Percentiles rank a stretch among this genome's conserved stretches.
Conservation (phyloP, 805 yeast genomes). For the Candida arabinofermentans region DNA sequence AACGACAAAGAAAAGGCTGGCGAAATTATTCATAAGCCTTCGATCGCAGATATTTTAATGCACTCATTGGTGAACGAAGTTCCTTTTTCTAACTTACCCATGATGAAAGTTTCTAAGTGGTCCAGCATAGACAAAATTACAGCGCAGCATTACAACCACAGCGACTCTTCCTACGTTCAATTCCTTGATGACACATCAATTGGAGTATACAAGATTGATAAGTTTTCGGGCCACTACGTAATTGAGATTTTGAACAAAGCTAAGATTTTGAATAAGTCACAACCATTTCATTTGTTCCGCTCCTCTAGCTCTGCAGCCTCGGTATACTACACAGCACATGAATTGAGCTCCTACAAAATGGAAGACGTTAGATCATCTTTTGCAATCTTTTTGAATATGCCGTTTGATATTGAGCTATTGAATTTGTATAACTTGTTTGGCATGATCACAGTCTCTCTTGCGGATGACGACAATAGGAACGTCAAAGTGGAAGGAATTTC, state of each 20-base stretch:
- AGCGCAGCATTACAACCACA: constrained; percentile 40
- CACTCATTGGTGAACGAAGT: constrained; percentile 85
- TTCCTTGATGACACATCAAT: constrained; percentile 23
- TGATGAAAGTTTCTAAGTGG: constrained; percentile 66
- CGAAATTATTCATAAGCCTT: constrained; percentile 40
- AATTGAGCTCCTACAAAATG: constrained; percentile 40
- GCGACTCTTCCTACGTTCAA: constrained; percentile 24
- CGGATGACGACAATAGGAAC: constrained; percentile 10
- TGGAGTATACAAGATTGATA: constrained; percentile 23
- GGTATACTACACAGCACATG: constrained; percentile 70
- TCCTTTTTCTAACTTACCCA: constrained; percentile 65
- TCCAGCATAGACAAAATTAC: constrained; percentile 53
- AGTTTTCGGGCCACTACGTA: constrained; percentile 35
- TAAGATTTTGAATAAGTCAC: constrained; percentile 66
- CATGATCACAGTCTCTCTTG: constrained; percentile 22
- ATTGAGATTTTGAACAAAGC: constrained; percentile 64
- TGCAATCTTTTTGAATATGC: constrained; percentile 60
- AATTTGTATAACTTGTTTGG: constrained; percentile 26
- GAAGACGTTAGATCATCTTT: constrained; percentile 63
- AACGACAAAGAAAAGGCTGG: constrained; percentile 10
- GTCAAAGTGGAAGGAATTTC: constrained; percentile 27
- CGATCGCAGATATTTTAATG: constrained; percentile 78
- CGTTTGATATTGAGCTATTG: constrained; percentile 36
- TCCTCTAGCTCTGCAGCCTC: constrained; percentile 27
- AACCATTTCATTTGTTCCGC: constrained; percentile 83